phyloP scores from a whole-genome alignment of 2,329 filamentous ascomycete genomes.

The Purpureocillium takamizusanense region DNA sequence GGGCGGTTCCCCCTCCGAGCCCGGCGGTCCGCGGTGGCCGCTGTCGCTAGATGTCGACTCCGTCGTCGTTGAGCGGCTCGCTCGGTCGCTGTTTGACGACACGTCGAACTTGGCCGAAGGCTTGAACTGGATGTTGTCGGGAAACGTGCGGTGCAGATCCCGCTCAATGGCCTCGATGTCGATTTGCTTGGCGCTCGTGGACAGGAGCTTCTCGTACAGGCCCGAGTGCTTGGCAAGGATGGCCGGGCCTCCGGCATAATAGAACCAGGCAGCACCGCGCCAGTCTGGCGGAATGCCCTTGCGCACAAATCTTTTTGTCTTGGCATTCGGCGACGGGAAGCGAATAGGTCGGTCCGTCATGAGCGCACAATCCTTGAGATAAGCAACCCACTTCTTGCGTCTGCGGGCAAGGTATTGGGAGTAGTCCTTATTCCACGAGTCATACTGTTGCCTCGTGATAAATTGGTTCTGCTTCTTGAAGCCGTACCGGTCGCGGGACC shows the following conservation, averaged over 20 bases:
- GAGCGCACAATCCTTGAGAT: constrained; percentile 69
- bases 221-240: constrained; percentile 68
- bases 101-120: constrained; percentile 35
- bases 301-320: constrained; percentile 81
- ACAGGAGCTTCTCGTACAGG: constrained; percentile 64
- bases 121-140: constrained; percentile 87
- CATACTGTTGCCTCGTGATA: constrained; percentile 67
- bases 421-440: constrained; percentile 71
- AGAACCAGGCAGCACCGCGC: constrained; percentile 95
- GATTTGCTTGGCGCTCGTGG: constrained; percentile 54
- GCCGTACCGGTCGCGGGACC: constrained; percentile 70
- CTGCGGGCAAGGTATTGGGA: constrained; percentile 65
- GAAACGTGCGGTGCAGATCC: constrained; percentile 88
- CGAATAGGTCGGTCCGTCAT: constrained; percentile 61
- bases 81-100: constrained; percentile 19
- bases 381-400: constrained; percentile 70
- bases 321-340: constrained; percentile 73
- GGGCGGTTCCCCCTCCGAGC: constrained; percentile 52
- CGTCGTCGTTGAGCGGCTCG: constrained; percentile 27
- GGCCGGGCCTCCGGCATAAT: constrained; percentile 80
- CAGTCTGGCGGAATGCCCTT: constrained; percentile 93
- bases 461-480: constrained; percentile 85
- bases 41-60: constrained; percentile 22
- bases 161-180: constrained; percentile 89
- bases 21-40: constrained; percentile 21